phyloP scores from a whole-genome alignment of 495 filamentous ascomycete species.

The Penicillium cataractarum region DNA sequence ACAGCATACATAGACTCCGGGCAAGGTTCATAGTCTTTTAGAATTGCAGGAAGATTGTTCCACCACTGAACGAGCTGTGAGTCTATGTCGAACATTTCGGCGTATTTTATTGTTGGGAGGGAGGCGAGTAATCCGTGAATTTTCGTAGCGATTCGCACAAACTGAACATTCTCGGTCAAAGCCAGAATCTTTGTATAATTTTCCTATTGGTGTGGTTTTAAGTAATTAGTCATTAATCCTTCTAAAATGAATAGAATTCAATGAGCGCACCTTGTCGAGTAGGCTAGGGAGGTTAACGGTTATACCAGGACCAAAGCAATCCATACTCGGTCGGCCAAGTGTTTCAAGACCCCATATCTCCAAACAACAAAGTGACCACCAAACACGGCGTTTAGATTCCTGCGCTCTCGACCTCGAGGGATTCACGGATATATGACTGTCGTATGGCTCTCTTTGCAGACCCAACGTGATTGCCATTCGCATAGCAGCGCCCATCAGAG shows the following conservation, averaged over 20 bases:
- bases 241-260: not conserved
- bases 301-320: slow-evolving; percentile 68
- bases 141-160: slow-evolving; percentile 69
- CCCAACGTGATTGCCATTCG: slow-evolving; percentile 41
- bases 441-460: slow-evolving; percentile 22
- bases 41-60: slow-evolving; percentile 63
- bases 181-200: slow-evolving; percentile 51
- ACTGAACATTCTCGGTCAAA: slow-evolving; percentile 70
- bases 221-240: not conserved
- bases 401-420: slow-evolving; percentile 39
- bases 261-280: slow-evolving; percentile 35
- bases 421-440: slow-evolving; percentile 13
- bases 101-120: slow-evolving; percentile 58
- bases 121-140: slow-evolving; percentile 72
- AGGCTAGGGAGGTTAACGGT: slow-evolving; percentile 62
- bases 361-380: slow-evolving; percentile 74
- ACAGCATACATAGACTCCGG: slow-evolving; percentile 66
- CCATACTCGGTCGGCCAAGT: slow-evolving; percentile 71
- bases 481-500: slow-evolving; percentile 45
- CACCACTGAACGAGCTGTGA: slow-evolving; percentile 66
- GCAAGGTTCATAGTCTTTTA: slow-evolving; percentile 65
- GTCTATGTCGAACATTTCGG: slow-evolving; percentile 62
- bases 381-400: slow-evolving; percentile 65
- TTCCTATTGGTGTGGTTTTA: slow-evolving; percentile 2
- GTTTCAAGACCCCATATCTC: slow-evolving; percentile 76